Evolutionary conservation across 2,329 filamentous ascomycete genomes (phyloP).

Genomic region (Phaeosphaeria sp.): DNA sequence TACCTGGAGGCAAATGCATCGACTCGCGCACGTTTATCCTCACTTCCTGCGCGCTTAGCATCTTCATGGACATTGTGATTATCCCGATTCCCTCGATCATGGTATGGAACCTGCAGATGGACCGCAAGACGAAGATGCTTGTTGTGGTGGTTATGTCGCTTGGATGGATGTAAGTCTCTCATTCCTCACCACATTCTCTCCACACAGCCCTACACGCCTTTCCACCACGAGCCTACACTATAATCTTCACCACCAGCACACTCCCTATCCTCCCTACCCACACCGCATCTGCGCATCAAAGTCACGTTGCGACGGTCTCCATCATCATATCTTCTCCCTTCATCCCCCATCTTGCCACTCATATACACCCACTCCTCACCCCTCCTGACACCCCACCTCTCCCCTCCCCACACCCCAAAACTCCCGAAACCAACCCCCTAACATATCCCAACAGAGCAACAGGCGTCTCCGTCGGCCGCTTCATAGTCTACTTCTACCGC

Average conservation of each 20-base stretch:
- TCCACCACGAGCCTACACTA: background rate
- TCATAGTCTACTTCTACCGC: slow-evolving; percentile 51
- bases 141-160: slow-evolving; percentile 43
- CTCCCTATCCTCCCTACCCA: too few species aligned
- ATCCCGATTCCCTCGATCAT: slow-evolving; percentile 52
- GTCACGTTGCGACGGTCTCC: too few species aligned
- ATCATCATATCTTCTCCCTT: too few species aligned
- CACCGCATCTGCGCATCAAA: too few species aligned
- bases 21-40: slow-evolving; percentile 44
- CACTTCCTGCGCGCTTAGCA: slow-evolving; percentile 41
- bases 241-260: too few species aligned
- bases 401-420: slow-evolving; percentile 3
- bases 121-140: slow-evolving; percentile 42
- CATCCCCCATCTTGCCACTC: too few species aligned
- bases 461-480: slow-evolving; percentile 44
- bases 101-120: slow-evolving; percentile 54
- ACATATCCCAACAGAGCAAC: slow-evolving; percentile 29
- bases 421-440: background rate
- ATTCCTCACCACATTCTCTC: background rate
- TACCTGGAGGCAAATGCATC: slow-evolving; percentile 43
- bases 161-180: slow-evolving; percentile 40
- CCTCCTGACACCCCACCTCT: too few species aligned
- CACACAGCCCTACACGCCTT: background rate
- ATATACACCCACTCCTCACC: too few species aligned
- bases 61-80: slow-evolving; percentile 50